Conservation (phyloP, 2,329 filamentous ascomycete genomes). For the Aureobasidium sp. region DNA sequence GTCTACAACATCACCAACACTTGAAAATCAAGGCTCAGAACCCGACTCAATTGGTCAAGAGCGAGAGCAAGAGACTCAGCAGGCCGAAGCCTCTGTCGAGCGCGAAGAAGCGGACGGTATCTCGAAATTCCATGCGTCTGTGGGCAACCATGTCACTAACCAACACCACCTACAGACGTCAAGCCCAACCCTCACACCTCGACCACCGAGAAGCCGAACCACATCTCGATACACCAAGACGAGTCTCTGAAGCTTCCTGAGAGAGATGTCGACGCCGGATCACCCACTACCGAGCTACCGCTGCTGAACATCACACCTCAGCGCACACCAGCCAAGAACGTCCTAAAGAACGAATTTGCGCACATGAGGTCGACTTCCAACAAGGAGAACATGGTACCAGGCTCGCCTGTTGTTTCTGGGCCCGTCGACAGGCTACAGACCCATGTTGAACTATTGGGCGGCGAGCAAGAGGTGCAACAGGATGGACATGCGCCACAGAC, state of each 20-base stretch:
- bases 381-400: conserved; percentile 28
- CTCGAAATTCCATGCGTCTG: too few relatives aligned
- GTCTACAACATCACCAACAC: too few relatives aligned
- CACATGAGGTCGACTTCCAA: conserved; percentile 27
- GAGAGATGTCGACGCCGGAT: conserved; percentile 25
- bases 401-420: not conserved
- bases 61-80: too few relatives aligned
- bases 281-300: conserved; percentile 18
- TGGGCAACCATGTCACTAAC: too few relatives aligned
- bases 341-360: conserved; percentile 23
- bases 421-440: conserved; percentile 16
- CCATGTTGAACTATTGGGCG: conserved; percentile 36
- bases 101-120: too few relatives aligned
- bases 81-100: too few relatives aligned
- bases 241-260: conserved; percentile 12
- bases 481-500: not conserved
- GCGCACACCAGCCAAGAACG: conserved; percentile 22
- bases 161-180: not conserved
- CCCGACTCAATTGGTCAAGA: too few relatives aligned
- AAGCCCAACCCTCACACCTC: not conserved
- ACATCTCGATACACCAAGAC: not conserved
- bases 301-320: conserved; percentile 21
- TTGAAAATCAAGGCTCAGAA: too few relatives aligned
- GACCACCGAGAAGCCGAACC: not conserved
- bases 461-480: conserved; percentile 34